Evolutionary conservation across 768 basidiomycete genomes (phyloP).

Genomic region (Sporobolomyces phaffii): DNA sequence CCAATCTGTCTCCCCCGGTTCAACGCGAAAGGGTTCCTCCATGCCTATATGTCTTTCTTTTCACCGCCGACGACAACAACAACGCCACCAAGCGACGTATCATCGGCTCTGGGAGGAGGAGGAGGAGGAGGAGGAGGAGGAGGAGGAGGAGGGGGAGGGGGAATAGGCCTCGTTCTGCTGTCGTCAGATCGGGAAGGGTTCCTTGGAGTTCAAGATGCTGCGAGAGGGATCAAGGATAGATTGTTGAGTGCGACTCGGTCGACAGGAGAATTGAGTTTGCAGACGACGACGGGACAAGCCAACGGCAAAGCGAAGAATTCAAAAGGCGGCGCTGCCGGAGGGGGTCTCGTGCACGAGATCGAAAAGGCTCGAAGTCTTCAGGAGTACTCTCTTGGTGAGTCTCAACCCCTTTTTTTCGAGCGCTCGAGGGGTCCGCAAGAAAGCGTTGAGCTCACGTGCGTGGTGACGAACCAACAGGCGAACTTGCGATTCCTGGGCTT

Average conservation of each 20-base stretch:
- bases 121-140: too few species aligned
- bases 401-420: too few species aligned
- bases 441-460: too few species aligned
- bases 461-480: constrained; percentile 54
- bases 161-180: constrained; percentile 62
- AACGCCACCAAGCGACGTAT: constrained; percentile 14
- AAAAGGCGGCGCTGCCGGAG: neutral
- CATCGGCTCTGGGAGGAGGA: constrained; percentile 43
- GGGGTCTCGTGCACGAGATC: constrained; percentile 21
- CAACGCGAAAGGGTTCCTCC: constrained; percentile 79
- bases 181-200: constrained; percentile 58
- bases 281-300: constrained; percentile 50
- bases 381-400: constrained; percentile 31
- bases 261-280: too few species aligned
- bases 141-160: constrained; percentile 38
- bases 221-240: constrained; percentile 52
- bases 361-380: constrained; percentile 6
- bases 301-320: neutral
- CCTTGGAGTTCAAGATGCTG: constrained; percentile 72
- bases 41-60: constrained; percentile 65
- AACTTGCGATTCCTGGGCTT: constrained; percentile 78
- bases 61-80: constrained; percentile 27
- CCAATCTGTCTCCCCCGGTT: constrained; percentile 94
- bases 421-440: too few species aligned
- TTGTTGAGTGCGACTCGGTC: too few species aligned